phyloP scores from a whole-genome alignment of 345 rosid species.

The Brassica cretica region DNA sequence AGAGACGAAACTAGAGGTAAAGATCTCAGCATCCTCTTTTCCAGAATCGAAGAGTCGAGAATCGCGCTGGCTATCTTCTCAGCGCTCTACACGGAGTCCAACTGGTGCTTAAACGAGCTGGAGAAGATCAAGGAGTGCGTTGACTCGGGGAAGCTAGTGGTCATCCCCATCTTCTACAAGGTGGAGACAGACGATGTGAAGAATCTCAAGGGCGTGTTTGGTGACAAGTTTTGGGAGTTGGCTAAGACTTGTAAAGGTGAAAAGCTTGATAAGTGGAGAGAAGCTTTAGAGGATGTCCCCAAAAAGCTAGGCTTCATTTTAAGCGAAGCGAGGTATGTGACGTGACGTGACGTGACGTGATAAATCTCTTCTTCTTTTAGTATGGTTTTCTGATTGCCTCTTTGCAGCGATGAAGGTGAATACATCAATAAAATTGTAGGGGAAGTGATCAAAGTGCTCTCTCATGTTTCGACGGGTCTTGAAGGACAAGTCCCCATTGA shows the following conservation, averaged over 20 bases:
- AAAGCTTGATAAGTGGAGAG: not conserved
- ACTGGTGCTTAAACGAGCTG: slow-evolving; percentile 8
- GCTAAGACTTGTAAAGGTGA: not conserved
- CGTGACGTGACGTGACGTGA: too few relatives aligned
- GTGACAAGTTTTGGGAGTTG: not conserved
- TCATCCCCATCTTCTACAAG: slow-evolving; percentile 21
- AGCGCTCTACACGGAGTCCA: not conserved
- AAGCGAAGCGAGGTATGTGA: not conserved
- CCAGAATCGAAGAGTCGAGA: not conserved
- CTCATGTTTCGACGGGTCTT: not conserved
- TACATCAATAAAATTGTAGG: not conserved
- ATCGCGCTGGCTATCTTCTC: slow-evolving; percentile 22
- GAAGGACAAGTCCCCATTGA: not conserved
- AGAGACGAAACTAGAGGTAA: not conserved
- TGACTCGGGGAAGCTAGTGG: not conserved
- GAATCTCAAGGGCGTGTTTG: not conserved
- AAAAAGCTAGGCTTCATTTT: not conserved
- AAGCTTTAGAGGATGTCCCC: not conserved
- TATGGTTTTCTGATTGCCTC: too few relatives aligned
- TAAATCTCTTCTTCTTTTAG: too few relatives aligned
- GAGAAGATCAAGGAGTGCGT: slow-evolving; percentile 21
- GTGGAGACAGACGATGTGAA: slow-evolving; percentile 8
- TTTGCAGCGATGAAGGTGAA: slow-evolving; percentile 10
- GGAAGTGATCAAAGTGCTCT: not conserved
- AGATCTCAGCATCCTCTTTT: not conserved